These are phyloP conservation scores for Huntiella omanensis DNA, from an alignment of 2,329 filamentous ascomycete species.

Conservation along the genomic window DNA sequence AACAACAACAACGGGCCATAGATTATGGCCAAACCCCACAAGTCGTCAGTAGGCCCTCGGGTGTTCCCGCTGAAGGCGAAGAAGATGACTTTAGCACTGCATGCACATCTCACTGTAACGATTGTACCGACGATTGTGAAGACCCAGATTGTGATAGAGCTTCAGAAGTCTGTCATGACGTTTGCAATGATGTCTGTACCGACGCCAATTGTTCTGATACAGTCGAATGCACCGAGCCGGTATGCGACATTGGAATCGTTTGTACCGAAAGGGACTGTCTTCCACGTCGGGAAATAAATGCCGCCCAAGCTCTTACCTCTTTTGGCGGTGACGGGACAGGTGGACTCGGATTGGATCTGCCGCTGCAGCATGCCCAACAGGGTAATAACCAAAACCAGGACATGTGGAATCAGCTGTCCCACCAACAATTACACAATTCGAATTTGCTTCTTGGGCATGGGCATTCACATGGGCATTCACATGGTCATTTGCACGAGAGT, in stretches of 20 bases:
- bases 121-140: constrained; percentile 20
- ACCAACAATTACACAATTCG: no score
- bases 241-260: constrained; percentile 12
- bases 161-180: constrained; percentile 22
- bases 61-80: constrained; percentile 6
- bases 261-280: constrained; percentile 11
- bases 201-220: constrained; percentile 18
- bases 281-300: constrained; percentile 12
- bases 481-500: not conserved
- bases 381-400: not conserved
- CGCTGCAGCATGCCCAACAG: not conserved
- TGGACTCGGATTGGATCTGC: not conserved
- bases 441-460: no score
- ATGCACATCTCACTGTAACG: constrained; percentile 20
- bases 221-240: constrained; percentile 7
- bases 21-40: not conserved
- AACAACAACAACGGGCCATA: not conserved
- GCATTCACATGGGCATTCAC: not conserved
- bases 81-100: constrained; percentile 18
- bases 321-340: constrained; percentile 12
- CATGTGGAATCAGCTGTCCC: no score
- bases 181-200: constrained; percentile 23
- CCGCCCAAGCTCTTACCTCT: constrained; percentile 17
- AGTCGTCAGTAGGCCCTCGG: not conserved
- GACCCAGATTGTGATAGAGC: constrained; percentile 18